A percentile compares a stretch with the other conserved stretches of the same genome.
Evolutionary conservation across 768 basidiomycete genomes (phyloP).

Genomic region (Phylloporus scabripes): DNA sequence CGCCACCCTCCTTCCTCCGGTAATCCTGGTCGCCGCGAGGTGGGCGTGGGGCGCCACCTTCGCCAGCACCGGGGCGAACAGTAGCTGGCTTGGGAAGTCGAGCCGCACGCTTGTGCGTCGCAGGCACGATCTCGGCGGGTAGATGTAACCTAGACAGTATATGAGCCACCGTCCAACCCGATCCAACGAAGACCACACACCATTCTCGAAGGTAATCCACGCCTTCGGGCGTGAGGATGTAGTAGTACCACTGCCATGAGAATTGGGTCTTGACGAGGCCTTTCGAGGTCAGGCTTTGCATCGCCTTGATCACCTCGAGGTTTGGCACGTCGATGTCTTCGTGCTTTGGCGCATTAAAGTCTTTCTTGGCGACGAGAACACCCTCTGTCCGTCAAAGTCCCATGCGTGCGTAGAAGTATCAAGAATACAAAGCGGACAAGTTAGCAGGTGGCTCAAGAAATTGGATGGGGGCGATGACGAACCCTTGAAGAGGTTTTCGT

Average conservation of each 20-base stretch:
- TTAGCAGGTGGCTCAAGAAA: background rate
- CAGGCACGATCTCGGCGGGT: constrained; percentile 91
- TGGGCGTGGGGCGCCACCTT: constrained; percentile 78
- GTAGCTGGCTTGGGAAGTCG: constrained; percentile 81
- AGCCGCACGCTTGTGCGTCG: constrained; percentile 95
- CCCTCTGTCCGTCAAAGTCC: constrained; percentile 58
- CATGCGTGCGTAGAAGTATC: background rate
- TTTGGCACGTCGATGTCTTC: constrained; percentile 78
- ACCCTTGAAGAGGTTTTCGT: constrained; percentile 99
- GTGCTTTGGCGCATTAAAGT: constrained; percentile 96
- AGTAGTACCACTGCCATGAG: constrained; percentile 99
- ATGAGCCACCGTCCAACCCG: background rate
- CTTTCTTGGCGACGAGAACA: constrained; percentile 98
- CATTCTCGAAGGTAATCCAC: constrained; percentile 96
- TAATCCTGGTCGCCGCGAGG: constrained; percentile 90
- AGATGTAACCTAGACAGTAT: constrained; percentile 73
- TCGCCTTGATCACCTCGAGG: constrained; percentile 65
- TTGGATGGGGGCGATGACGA: background rate
- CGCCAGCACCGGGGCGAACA: constrained; percentile 63
- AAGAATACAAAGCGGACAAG: background rate
- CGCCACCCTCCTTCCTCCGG: constrained; percentile 80
- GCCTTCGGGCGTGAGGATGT: constrained; percentile 93
- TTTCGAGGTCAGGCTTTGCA: constrained; percentile 62
- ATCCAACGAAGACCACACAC: constrained; percentile 24
- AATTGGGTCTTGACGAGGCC: constrained; percentile 98